Conservation (phyloP, 768 basidiomycete species). For the Obba rivulosa region DNA sequence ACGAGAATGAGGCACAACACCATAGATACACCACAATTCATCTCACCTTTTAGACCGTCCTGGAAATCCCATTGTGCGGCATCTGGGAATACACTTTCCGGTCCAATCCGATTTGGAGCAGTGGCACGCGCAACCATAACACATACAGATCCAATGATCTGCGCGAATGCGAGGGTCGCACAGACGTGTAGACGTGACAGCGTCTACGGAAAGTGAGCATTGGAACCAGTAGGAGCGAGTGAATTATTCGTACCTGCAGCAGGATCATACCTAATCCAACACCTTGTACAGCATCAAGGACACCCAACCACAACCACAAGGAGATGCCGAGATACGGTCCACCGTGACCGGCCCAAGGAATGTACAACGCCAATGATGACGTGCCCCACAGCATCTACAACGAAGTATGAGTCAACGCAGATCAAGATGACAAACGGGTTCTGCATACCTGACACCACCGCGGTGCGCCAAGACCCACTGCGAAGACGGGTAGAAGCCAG, state of each 20-base stretch:
- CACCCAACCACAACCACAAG: constrained; percentile 94
- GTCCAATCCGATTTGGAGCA: constrained; percentile 85
- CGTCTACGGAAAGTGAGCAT: constrained; percentile 40
- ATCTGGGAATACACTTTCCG: constrained; percentile 88
- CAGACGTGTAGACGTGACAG: constrained; percentile 92
- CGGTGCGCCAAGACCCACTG: constrained; percentile 90
- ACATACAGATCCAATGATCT: constrained; percentile 83
- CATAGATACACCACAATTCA: constrained; percentile 10
- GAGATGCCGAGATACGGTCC: constrained; percentile 89
- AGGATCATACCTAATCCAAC: constrained; percentile 92
- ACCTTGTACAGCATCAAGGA: constrained; percentile 90
- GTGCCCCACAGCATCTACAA: constrained; percentile 88
- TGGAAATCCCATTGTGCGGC: constrained; percentile 86
- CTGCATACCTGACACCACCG: constrained; percentile 81
- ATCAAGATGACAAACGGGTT: background rate
- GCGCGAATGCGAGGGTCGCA: constrained; percentile 86
- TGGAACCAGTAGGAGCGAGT: background rate
- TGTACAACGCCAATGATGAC: constrained; percentile 86
- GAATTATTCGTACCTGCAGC: constrained; percentile 42
- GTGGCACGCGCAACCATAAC: constrained; percentile 93
- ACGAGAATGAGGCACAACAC: background rate
- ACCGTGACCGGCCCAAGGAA: constrained; percentile 84
- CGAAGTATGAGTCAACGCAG: constrained; percentile 2
- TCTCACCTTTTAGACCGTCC: constrained; percentile 54
- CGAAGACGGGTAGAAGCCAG: constrained; percentile 92